Evolutionary conservation across 495 filamentous ascomycete species (phyloP).

Genomic region (Friedmanniomyces simplex): DNA sequence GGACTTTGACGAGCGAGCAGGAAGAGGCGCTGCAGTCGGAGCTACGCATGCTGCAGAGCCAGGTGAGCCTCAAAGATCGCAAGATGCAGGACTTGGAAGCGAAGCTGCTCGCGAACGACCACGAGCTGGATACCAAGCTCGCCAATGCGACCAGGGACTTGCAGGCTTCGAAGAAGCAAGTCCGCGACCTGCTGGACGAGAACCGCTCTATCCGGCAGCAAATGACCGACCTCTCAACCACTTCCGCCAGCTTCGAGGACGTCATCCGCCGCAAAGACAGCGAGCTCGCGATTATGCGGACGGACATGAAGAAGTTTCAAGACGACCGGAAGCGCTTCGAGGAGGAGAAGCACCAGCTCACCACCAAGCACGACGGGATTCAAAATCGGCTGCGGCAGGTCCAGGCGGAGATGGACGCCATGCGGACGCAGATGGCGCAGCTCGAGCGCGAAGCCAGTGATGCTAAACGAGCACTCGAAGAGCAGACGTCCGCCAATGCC

Average conservation of each 20-base stretch:
- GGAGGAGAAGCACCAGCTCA: conserved; percentile 57
- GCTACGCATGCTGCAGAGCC: conserved; percentile 84
- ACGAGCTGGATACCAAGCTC: conserved; percentile 83
- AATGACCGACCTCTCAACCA: conserved; percentile 75
- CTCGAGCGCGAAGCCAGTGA: conserved; percentile 83
- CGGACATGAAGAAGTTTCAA: conserved; percentile 69
- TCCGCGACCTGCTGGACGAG: conserved; percentile 67
- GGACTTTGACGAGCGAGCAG: conserved; percentile 57
- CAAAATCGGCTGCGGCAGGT: conserved; percentile 68
- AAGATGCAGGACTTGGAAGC: conserved; percentile 81
- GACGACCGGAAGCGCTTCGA: conserved; percentile 68
- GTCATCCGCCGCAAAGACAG: conserved; percentile 87
- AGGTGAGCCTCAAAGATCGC: conserved; percentile 77
- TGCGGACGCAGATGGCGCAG: conserved; percentile 70
- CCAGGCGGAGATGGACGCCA: conserved; percentile 77
- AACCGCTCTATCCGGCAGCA: conserved; percentile 79
- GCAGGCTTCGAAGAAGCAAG: conserved; percentile 55
- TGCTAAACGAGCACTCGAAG: conserved; percentile 74
- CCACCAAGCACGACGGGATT: conserved; percentile 68
- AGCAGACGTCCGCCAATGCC: conserved; percentile 78
- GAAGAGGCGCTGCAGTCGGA: conserved; percentile 69
- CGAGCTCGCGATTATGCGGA: conserved; percentile 72
- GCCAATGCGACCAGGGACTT: conserved; percentile 73
- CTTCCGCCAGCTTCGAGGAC: conserved; percentile 90
- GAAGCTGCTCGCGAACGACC: conserved; percentile 74